Evolutionary conservation across 2,329 filamentous ascomycete genomes (phyloP), one percentile per base, ranked within the genome.

Genomic region (Venturia asperata): DNA sequence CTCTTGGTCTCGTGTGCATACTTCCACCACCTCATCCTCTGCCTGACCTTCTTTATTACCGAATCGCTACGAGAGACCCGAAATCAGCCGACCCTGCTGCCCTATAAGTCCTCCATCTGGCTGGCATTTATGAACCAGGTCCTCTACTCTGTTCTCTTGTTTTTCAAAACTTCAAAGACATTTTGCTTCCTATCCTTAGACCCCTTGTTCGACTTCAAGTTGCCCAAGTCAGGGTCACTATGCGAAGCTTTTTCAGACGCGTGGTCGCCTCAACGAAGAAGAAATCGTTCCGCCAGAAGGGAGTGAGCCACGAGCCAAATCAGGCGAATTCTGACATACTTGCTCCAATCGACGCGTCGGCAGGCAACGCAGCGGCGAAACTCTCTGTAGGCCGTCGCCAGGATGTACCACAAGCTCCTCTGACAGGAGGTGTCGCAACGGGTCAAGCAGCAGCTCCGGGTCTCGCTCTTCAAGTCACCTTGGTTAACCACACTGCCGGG

Each of bases 401-500:
- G 15, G 21, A 30, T 27, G 17, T 47, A 39, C 13, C 61, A 34
- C 42, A 47, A 49, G 61, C 45, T 52, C 42, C 42, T 39, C 41
- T 47, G 15, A 47, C 21, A 52, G 24, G 24, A 24, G 45, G 61
- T 34, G 11, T 52, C 24, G 39, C 41, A 52, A 52, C 43, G 5
- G 61, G 10, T 19, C 37, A 27, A 42, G 60, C n/a, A 63, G 52
- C 63, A 58, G 39, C 63, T 84, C 24, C 61, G 13, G 19, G 21
- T 42, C 27, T 64, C 7, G 85, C 82, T 10, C 77, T 90, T 58
- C 78, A 83, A 63, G 81, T 91, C 66, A 81, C 83, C 13, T 75
- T 92, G 24, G 78, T 82, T 70, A 92, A 92, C 77, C 83, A 84
- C 69, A 88, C 87, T 1, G 77, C 87, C 1, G 76, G 78, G 63